A percentile compares a stretch with the other conserved stretches of the same genome.
Evolutionary conservation across 768 basidiomycete species (phyloP).

Genomic region (Auricularia sp.): DNA sequence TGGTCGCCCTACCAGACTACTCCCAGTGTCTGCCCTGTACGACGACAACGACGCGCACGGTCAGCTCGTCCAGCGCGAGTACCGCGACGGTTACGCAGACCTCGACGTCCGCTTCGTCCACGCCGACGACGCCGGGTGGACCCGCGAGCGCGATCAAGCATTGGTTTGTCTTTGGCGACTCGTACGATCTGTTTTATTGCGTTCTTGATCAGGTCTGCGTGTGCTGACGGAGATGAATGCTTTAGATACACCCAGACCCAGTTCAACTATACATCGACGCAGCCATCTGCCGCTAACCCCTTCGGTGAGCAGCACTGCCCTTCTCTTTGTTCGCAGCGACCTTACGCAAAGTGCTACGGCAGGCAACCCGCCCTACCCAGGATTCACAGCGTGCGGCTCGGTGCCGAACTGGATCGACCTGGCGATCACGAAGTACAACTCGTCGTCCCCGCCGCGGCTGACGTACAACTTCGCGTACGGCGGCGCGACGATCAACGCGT

Average conservation of each 20-base stretch:
- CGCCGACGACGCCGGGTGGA: conserved; percentile 14
- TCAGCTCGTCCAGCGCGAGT: conserved; percentile 10
- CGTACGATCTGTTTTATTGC: background rate
- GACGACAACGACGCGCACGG: background rate
- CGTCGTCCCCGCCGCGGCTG: conserved; percentile 31
- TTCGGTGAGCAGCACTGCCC: conserved; percentile 22
- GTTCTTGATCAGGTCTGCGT: background rate
- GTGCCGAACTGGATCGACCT: conserved; percentile 55
- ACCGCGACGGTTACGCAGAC: conserved; percentile 8
- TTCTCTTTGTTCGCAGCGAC: background rate
- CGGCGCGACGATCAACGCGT: conserved; percentile 54
- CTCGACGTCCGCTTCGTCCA: conserved; percentile 6
- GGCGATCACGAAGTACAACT: conserved; percentile 42
- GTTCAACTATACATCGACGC: conserved; percentile 30
- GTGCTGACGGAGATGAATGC: conserved; percentile 27
- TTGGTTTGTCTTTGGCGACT: conserved; percentile 50
- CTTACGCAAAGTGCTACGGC: background rate
- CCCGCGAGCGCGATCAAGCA: conserved; percentile 26
- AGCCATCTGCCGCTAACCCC: conserved; percentile 37
- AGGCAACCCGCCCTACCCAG: conserved; percentile 40
- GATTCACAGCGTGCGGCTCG: conserved; percentile 39
- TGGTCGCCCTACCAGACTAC: conserved; percentile 22
- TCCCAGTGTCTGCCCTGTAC: conserved; percentile 27
- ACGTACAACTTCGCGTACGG: conserved; percentile 62
- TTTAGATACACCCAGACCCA: conserved; percentile 48